Percentiles rank a stretch among this genome's conserved stretches.
Conservation (phyloP, 1,284 basidiomycete species). For the Puccinia horiana region DNA sequence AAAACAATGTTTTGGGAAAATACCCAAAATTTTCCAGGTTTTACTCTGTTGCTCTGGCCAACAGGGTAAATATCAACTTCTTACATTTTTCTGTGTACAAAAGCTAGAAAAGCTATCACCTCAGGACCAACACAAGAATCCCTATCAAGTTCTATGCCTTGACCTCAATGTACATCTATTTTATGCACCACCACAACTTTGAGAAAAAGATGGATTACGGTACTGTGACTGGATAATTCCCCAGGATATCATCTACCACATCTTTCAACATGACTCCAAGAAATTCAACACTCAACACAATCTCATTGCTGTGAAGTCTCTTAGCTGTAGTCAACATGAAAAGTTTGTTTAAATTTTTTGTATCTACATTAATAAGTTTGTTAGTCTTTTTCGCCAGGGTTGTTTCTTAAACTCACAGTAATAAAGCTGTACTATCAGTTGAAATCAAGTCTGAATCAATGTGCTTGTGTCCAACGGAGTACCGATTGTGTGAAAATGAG, state of each 20-base stretch:
- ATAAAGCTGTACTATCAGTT: background rate
- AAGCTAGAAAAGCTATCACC: background rate
- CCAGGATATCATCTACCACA: slow-evolving; percentile 16
- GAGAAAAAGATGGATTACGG: background rate
- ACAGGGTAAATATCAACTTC: slow-evolving; percentile 13
- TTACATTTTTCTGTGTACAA: slow-evolving; percentile 27
- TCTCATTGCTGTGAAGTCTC: slow-evolving; percentile 39
- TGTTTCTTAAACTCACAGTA: background rate
- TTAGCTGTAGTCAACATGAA: slow-evolving; percentile 10
- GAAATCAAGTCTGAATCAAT: too few relatives aligned
- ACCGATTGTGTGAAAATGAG: too few relatives aligned
- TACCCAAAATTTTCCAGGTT: slow-evolving; percentile 20
- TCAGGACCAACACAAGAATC: slow-evolving; percentile 1
- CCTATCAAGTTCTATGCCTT: slow-evolving; percentile 14
- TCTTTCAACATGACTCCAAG: slow-evolving; percentile 3
- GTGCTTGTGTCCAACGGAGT: too few relatives aligned
- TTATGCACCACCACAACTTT: slow-evolving; percentile 22
- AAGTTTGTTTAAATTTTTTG: slow-evolving; percentile 4
- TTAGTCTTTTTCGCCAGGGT: background rate
- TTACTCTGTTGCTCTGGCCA: background rate
- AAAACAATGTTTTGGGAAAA: slow-evolving; percentile 22
- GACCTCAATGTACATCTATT: slow-evolving; percentile 19
- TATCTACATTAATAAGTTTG: background rate
- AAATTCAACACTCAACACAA: slow-evolving; percentile 26
- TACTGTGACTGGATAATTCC: slow-evolving; percentile 18